A percentile compares a stretch with the other conserved stretches of the same genome.
Conservation (phyloP, 768 basidiomycete genomes). For the Daedaleopsis sinensis region DNA sequence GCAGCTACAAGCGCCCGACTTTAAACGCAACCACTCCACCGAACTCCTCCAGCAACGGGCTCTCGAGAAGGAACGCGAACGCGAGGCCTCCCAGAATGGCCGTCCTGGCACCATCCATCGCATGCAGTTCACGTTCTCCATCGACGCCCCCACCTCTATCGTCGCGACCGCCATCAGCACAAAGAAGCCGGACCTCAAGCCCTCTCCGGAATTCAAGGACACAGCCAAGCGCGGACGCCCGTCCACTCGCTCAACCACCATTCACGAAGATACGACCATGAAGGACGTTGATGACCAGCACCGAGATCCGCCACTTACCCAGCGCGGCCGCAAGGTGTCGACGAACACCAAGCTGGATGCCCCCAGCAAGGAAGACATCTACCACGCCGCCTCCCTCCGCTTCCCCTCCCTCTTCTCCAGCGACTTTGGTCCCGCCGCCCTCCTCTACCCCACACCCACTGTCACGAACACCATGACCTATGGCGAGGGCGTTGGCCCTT, state of each 20-base stretch:
- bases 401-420: conserved; percentile 76
- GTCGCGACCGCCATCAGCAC: conserved; percentile 48
- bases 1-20: conserved; percentile 83
- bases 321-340: conserved; percentile 35
- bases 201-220: conserved; percentile 67
- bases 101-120: conserved; percentile 77
- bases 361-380: conserved; percentile 22
- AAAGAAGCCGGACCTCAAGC: conserved; percentile 69
- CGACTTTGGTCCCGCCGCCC: conserved; percentile 78
- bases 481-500: conserved; percentile 66
- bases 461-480: conserved; percentile 71
- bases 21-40: conserved; percentile 75
- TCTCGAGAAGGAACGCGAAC: conserved; percentile 77
- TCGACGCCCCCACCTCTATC: conserved; percentile 60
- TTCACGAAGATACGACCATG: conserved; percentile 29
- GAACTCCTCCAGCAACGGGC: conserved; percentile 83
- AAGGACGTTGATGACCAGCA: conserved; percentile 36
- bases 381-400: conserved; percentile 48
- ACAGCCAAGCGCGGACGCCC: conserved; percentile 43
- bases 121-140: conserved; percentile 89
- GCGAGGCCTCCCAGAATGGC: conserved; percentile 63
- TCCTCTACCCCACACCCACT: conserved; percentile 71
- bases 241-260: conserved; percentile 40
- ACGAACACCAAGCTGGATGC: conserved; percentile 19
- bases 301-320: conserved; percentile 34